Evolutionary conservation across 306 rosid genomes (phyloP).

Genomic region (Cucurbita argyrosperma): DNA sequence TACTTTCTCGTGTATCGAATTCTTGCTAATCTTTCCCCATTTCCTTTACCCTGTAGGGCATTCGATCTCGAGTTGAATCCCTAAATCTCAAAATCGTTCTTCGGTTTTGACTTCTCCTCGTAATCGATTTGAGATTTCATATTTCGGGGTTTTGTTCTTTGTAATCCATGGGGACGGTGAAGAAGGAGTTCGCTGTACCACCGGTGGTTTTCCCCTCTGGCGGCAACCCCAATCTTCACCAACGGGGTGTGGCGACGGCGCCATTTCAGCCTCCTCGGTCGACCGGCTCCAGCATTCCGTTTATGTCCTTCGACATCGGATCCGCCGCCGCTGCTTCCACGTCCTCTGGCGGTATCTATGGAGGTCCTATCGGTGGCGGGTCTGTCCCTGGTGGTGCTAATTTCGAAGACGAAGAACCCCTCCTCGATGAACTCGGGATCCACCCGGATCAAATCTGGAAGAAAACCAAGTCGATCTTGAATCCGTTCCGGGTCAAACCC

Average conservation of each 20-base stretch:
- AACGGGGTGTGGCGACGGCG: constrained; percentile 48
- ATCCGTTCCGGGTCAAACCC: constrained; percentile 64
- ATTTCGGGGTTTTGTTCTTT: background rate
- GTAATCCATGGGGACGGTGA: constrained; percentile 19
- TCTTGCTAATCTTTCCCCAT: background rate
- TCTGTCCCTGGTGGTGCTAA: constrained; percentile 21
- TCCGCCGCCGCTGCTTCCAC: constrained; percentile 62
- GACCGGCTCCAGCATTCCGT: constrained; percentile 59
- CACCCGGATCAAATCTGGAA: constrained; percentile 94
- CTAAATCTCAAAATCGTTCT: background rate
- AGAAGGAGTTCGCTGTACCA: constrained; percentile 55
- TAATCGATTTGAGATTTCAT: background rate
- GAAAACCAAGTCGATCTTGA: constrained; percentile 70
- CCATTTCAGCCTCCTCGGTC: constrained; percentile 71
- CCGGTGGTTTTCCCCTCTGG: constrained; percentile 81
- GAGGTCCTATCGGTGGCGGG: constrained; percentile 40
- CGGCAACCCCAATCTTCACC: constrained; percentile 52
- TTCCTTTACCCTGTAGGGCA: background rate
- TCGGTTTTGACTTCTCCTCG: background rate
- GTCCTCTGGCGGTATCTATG: constrained; percentile 36
- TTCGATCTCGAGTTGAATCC: background rate
- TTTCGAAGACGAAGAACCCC: constrained; percentile 91
- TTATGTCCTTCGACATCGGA: constrained; percentile 88
- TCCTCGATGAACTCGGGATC: constrained; percentile 91
- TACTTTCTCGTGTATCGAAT: background rate